phyloP scores from a whole-genome alignment of 305 asterid genomes.

The Lippia alba region DNA sequence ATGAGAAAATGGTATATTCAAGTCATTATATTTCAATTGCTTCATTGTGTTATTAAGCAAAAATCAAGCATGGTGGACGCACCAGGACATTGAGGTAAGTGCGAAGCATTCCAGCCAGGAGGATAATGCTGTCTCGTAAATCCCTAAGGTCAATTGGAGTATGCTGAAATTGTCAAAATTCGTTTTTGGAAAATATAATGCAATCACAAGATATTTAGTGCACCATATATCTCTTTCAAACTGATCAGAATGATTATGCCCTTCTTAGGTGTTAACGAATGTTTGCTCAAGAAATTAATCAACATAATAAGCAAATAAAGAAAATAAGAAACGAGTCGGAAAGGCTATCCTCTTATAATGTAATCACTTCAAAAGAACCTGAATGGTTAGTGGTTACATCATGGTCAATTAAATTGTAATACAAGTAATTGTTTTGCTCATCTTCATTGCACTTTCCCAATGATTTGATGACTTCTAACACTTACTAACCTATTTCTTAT shows the following conservation, averaged over 20 bases:
- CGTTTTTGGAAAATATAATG: constrained; percentile 22
- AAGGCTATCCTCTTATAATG: background rate
- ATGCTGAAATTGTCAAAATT: constrained; percentile 27
- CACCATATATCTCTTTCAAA: constrained; percentile 27
- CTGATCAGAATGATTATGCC: constrained; percentile 19
- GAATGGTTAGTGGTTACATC: background rate
- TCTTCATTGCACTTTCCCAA: background rate
- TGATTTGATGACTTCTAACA: background rate
- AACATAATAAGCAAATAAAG: too few species aligned
- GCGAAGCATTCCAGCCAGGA: constrained; percentile 87
- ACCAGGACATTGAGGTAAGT: constrained; percentile 96
- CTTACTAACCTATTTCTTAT: background rate
- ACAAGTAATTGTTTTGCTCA: constrained; percentile 4
- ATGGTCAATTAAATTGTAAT: background rate
- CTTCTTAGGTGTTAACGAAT: background rate
- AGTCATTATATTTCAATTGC: background rate
- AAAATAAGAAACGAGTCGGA: background rate
- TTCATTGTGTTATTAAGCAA: constrained; percentile 10
- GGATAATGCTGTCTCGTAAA: constrained; percentile 68
- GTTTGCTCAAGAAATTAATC: background rate
- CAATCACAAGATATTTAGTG: constrained; percentile 27
- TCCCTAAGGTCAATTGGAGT: constrained; percentile 59
- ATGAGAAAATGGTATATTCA: constrained; percentile 8
- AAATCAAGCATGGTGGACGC: constrained; percentile 39
- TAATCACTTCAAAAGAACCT: constrained; percentile 7